Evolutionary conservation across 805 yeast species (phyloP).

Genomic region (Kodamaea laetipori): DNA sequence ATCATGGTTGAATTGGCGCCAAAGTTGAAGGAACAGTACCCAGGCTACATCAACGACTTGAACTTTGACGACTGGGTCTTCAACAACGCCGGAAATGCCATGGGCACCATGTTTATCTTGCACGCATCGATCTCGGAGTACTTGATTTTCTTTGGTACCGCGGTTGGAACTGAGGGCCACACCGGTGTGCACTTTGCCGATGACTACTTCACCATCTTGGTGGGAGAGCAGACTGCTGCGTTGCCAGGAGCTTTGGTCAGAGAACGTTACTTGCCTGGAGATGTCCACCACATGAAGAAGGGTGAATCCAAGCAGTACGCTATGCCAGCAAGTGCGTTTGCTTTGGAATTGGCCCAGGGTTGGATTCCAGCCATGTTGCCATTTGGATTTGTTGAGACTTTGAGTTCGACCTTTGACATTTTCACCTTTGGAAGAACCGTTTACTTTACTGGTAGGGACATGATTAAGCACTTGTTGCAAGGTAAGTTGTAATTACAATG

Average conservation of each 20-base stretch:
- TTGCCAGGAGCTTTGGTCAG: conserved; percentile 61
- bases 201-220: conserved; percentile 89
- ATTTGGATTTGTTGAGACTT: conserved; percentile 83
- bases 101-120: conserved; percentile 93
- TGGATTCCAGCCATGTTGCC: conserved; percentile 99
- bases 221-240: conserved; percentile 79
- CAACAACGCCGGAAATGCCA: conserved; percentile 98
- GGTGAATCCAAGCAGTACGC: conserved; percentile 82
- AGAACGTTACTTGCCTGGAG: conserved; percentile 83
- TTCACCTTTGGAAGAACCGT: conserved; percentile 68
- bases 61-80: conserved; percentile 87
- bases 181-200: conserved; percentile 96
- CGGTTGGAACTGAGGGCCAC: conserved; percentile 96
- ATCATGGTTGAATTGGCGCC: conserved; percentile 64
- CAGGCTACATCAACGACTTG: conserved; percentile 70
- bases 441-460: conserved; percentile 74
- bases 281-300: conserved; percentile 73
- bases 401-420: conserved; percentile 79
- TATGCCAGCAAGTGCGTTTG: conserved; percentile 82
- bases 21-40: conserved; percentile 63
- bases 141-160: conserved; percentile 88
- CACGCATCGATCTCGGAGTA: conserved; percentile 96
- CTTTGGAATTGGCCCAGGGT: conserved; percentile 96
- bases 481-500: conserved; percentile 50
- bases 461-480: conserved; percentile 62